These are phyloP conservation scores for Penicillium sp. DNA, from an alignment of 2,329 filamentous ascomycete genomes.

Conservation along the genomic window DNA sequence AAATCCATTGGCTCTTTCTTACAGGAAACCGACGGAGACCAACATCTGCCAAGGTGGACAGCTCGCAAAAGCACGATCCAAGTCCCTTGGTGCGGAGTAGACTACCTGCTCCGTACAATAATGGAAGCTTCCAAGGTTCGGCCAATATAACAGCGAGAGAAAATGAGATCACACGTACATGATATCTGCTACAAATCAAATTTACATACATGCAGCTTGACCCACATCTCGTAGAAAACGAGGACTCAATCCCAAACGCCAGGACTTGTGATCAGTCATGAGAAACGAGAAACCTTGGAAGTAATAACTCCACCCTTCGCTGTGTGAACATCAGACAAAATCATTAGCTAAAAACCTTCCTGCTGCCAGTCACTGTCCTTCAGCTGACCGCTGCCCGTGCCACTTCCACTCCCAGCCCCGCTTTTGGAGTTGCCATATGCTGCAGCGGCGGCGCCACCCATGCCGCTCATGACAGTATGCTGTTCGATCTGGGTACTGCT, in stretches of 20 bases:
- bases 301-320: conserved; percentile 22
- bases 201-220: conserved; percentile 4
- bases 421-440: conserved; percentile 34
- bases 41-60: too few relatives aligned
- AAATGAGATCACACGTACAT: conserved; percentile 2
- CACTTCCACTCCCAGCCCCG: conserved; percentile 25
- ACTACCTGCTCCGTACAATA: too few relatives aligned
- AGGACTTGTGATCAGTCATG: conserved; percentile 8
- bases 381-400: conserved; percentile 27
- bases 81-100: too few relatives aligned
- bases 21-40: too few relatives aligned
- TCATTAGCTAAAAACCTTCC: conserved; percentile 54
- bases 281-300: background rate
- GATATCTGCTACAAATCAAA: conserved; percentile 7
- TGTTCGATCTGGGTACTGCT: conserved; percentile 67
- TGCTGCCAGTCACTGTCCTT: conserved; percentile 63
- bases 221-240: conserved; percentile 1
- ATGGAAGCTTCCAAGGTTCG: too few relatives aligned
- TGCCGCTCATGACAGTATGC: conserved; percentile 59
- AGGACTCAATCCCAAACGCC: conserved; percentile 13
- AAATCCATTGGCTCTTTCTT: too few relatives aligned
- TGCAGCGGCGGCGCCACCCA: conserved; percentile 40
- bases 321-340: conserved; percentile 12
- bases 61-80: too few relatives aligned
- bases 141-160: background rate